A percentile compares a stretch with the other conserved stretches of the same genome.
Evolutionary conservation across 2,329 filamentous ascomycete genomes (phyloP).

Genomic region (Cordyceps pruinosa): DNA sequence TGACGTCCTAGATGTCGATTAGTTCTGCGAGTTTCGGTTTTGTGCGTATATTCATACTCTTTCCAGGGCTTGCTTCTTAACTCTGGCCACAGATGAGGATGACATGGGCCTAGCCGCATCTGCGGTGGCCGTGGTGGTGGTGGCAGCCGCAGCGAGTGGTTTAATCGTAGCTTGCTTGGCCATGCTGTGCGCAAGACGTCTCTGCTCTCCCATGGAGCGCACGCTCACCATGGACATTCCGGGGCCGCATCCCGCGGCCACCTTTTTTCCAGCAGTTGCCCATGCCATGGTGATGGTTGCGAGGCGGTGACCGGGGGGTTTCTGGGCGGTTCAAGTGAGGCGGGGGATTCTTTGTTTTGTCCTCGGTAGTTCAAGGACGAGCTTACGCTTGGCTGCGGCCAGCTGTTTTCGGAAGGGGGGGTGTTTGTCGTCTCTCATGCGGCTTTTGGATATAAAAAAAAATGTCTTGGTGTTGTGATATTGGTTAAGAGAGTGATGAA

Average conservation of each 20-base stretch:
- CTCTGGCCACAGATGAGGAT: slow-evolving; percentile 22
- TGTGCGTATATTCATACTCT: slow-evolving; percentile 20
- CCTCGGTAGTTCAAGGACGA: background rate
- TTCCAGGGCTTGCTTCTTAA: slow-evolving; percentile 27
- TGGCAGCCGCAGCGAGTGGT: slow-evolving; percentile 11
- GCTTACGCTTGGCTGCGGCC: slow-evolving; percentile 8
- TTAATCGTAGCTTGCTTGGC: background rate
- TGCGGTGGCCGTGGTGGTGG: background rate
- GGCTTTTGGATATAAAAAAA: background rate
- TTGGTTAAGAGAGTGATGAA: background rate
- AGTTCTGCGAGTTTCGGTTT: background rate
- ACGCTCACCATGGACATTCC: slow-evolving; percentile 11
- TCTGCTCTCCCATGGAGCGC: slow-evolving; percentile 8
- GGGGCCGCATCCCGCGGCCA: slow-evolving; percentile 23
- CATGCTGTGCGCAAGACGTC: slow-evolving; percentile 3
- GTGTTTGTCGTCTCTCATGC: background rate
- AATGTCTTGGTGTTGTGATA: background rate
- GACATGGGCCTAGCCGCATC: slow-evolving; percentile 22
- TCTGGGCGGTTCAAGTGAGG: background rate
- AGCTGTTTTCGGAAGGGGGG: background rate
- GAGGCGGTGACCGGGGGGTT: slow-evolving; percentile 13
- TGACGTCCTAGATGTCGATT: slow-evolving; percentile 57
- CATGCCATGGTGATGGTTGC: slow-evolving; percentile 31
- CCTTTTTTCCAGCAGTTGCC: slow-evolving; percentile 34
- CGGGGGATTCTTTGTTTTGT: background rate